A percentile compares a stretch with the other conserved stretches of the same genome.
Conservation (phyloP, 768 basidiomycete species). For the Boletus pseudopeckii region DNA sequence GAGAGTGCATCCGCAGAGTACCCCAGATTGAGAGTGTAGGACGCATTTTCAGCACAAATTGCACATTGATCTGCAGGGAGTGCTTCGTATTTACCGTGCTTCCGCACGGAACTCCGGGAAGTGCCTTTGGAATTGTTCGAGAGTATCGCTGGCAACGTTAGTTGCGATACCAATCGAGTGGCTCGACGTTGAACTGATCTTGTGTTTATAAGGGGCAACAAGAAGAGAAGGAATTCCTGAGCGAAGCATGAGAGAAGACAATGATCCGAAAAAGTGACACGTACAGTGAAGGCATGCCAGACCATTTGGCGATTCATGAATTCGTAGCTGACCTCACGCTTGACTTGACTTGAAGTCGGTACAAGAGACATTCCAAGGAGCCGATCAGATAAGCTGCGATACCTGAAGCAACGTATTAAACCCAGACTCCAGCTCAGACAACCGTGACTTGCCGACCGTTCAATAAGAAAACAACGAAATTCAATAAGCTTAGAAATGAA, state of each 20-base stretch:
- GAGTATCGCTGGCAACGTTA: slow-evolving; percentile 31
- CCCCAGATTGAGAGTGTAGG: slow-evolving; percentile 54
- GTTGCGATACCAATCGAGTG: slow-evolving; percentile 31
- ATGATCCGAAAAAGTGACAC: slow-evolving; percentile 22
- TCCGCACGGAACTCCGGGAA: slow-evolving; percentile 10
- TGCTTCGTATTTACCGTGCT: slow-evolving; percentile 61
- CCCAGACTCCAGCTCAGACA: neutral
- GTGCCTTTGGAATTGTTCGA: slow-evolving; percentile 25
- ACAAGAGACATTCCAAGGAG: slow-evolving; percentile 71
- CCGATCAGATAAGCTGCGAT: slow-evolving; percentile 80
- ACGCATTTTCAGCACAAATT: slow-evolving; percentile 80
- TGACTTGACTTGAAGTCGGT: slow-evolving; percentile 64
- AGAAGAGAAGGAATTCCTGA: slow-evolving; percentile 93
- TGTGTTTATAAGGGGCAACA: slow-evolving; percentile 80
- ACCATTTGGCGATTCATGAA: slow-evolving; percentile 99
- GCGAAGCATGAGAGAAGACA: slow-evolving; percentile 2
- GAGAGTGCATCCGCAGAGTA: slow-evolving; percentile 51
- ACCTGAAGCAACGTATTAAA: slow-evolving; percentile 46
- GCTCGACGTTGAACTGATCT: slow-evolving; percentile 60
- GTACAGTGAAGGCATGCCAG: slow-evolving; percentile 96
- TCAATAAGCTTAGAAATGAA: slow-evolving; percentile 59
- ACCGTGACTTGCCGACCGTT: slow-evolving; percentile 66
- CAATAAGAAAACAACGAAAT: slow-evolving; percentile 81
- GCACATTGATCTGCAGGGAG: slow-evolving; percentile 80
- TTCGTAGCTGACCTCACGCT: slow-evolving; percentile 91